Base-by-base conservation (phyloP, 768 basidiomycete genomes). In the Plicaturopsis crispa region DNA sequence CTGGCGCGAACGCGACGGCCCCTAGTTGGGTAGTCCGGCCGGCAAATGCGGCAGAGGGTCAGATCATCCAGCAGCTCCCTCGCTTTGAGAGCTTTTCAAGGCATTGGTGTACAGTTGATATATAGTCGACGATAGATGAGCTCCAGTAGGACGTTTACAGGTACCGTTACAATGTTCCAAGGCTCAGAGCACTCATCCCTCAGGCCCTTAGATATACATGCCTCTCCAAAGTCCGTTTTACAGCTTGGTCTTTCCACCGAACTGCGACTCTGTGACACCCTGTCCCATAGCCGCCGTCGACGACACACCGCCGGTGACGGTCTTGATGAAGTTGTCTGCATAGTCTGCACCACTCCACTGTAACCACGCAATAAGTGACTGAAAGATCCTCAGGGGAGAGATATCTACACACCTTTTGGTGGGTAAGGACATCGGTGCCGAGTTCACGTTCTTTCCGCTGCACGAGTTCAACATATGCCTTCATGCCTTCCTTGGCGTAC, bases 261-360 rank as follows among this genome's bases (percentile, higher is more conserved):
- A 96, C 59, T 94, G 92, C 24, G 80, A 62, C 65, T 96, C 92
- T 0, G 92, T 96, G 21, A 94, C 91, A 40, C 94, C 94, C 49
- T 80, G 80, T 35, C 94, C 96, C 94, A 98, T 98, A n/a, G 96
- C 94, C n/a, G 93, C 77, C 7, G 94, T 98, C 34, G 90, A 92
- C 24, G 90, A 94, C 44, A 99, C 76, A 42, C 96, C 96, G 18
- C 96, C 96, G 24, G 96, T 99, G 39, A 97, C 89, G 5, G 94
- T 93, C 76, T 90, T 92, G 63, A 96, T 74, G 38, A 94, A 60
- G 46, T 77, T 81, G 60, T 96, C 92, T 24, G 86, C 85, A 50
- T 89, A 93, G 60, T 94, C 91, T 4, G 85, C 92, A 23, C 93
- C 93, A 47, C 85, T 89, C 92, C 92, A 96, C 88, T 92, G 49